Percentiles rank a stretch among this genome's conserved stretches.
Evolutionary conservation across 306 rosid genomes (phyloP).

Genomic region (Citrullus mucosospermus): DNA sequence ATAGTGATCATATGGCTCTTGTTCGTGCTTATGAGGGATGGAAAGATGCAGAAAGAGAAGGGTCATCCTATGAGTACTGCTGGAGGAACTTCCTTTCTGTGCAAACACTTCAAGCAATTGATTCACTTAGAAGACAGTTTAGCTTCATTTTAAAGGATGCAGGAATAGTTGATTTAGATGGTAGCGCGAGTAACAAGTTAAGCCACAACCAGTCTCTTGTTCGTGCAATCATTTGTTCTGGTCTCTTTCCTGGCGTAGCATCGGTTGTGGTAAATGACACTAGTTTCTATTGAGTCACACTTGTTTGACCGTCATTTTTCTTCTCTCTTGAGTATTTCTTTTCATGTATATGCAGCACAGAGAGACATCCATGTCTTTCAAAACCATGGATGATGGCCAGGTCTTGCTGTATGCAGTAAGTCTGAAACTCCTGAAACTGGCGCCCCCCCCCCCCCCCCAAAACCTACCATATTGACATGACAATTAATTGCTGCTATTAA

Average conservation of each 20-base stretch:
- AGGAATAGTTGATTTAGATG: conserved; percentile 66
- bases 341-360: conserved; percentile 57
- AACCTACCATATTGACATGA: too few relatives aligned
- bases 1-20: conserved; percentile 98
- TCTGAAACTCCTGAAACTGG: not conserved
- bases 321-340: conserved; percentile 9
- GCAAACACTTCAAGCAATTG: conserved; percentile 97
- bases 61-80: conserved; percentile 95
- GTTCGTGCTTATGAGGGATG: conserved; percentile 99
- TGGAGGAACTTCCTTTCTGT: conserved; percentile 97
- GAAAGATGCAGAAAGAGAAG: conserved; percentile 99
- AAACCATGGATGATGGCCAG: conserved; percentile 95
- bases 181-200: conserved; percentile 50
- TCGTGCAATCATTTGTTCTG: conserved; percentile 88
- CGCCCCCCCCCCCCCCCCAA: too few relatives aligned
- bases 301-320: not conserved
- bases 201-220: conserved; percentile 91
- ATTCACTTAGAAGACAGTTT: conserved; percentile 90
- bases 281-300: conserved; percentile 7
- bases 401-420: conserved; percentile 81
- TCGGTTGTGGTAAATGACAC: conserved; percentile 76
- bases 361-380: conserved; percentile 97
- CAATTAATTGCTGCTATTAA: too few relatives aligned
- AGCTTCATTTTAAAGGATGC: conserved; percentile 78
- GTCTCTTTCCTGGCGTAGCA: conserved; percentile 90